Base-by-base conservation (phyloP, 805 yeast species). In the Ogataea trehalophila region DNA sequence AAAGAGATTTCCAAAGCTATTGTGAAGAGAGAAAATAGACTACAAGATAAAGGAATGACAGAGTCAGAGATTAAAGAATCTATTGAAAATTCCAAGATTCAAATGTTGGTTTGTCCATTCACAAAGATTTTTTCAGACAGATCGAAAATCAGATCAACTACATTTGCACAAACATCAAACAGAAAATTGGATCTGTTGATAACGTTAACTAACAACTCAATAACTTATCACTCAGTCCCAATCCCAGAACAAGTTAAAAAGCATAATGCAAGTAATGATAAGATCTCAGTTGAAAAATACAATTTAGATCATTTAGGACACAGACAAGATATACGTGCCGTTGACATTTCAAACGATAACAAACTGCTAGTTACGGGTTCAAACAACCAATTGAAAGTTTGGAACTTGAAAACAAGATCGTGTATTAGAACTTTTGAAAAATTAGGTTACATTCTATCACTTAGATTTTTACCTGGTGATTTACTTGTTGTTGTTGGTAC, bases 401-500 rank as follows among this genome's bases (percentile, higher is more conserved):
- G 97, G 97, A 94, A 94, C 61, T 63, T 85, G 29, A 74, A 75
- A 52, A 81, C 92, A 1, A 73, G 71, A 17, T 78, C 81, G 51
- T 92, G 96, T 57, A 75, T 94, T 43, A 76, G 99, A 60, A 85
- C 95, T 0, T 86, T 94, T 60, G 91, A 84, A 34, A 63, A 65
- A 41, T 79, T 95, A 54, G 97, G 97, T 2, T 89, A 92, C 63
- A 87, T 95, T 0, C 71, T 94, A 44, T 77, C 88, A 50, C 75
- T 87, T 50, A 78, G 80, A 58, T 90, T 94, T 58, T 72, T 94
- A 46, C 98, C 98, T 0, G 98, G 98, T 53, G 97, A 95, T 46
- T 74, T 90, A 1, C 72, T 94, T 50, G 82, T 92, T 31, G 87
- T 88, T 15, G 79, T 88, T 7, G 98, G 97, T 37, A 89, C 94